These are phyloP conservation scores for Petasospora fabianii DNA, from an alignment of 1,139 yeast species.

Conservation along the genomic window DNA sequence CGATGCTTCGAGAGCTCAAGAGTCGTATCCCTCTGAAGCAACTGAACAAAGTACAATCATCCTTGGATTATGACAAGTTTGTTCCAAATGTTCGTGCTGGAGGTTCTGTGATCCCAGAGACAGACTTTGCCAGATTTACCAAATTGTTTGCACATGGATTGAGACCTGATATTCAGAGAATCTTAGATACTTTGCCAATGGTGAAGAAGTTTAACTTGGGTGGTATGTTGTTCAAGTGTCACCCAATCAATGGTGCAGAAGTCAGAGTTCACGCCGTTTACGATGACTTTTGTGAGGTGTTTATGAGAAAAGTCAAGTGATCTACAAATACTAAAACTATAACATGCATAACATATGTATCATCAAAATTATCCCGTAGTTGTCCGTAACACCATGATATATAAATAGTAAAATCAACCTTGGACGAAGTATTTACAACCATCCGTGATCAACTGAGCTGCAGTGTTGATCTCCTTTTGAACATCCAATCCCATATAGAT, in stretches of 20 bases:
- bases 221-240: constrained; percentile 17
- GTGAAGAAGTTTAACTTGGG: constrained; percentile 21
- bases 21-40: constrained; percentile 25
- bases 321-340: background rate
- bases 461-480: constrained; percentile 48
- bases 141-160: constrained; percentile 19
- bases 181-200: constrained; percentile 10
- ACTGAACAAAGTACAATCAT: constrained; percentile 13
- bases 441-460: constrained; percentile 36
- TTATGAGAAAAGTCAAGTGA: constrained; percentile 4
- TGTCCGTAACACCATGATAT: too few species aligned
- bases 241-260: background rate
- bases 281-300: constrained; percentile 16
- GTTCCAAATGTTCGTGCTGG: constrained; percentile 12
- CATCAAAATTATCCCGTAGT: too few species aligned
- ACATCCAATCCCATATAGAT: constrained; percentile 50
- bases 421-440: constrained; percentile 28
- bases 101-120: constrained; percentile 9
- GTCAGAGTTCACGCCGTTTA: constrained; percentile 13
- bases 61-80: constrained; percentile 13
- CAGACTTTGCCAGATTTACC: constrained; percentile 14
- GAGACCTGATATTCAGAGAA: constrained; percentile 11
- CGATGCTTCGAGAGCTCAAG: constrained; percentile 23
- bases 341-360: background rate
- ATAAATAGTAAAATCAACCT: constrained; percentile 2